A percentile compares a stretch with the other conserved stretches of the same genome.
phyloP scores from a whole-genome alignment of 768 basidiomycete genomes.

The Gyrodon lividus region DNA sequence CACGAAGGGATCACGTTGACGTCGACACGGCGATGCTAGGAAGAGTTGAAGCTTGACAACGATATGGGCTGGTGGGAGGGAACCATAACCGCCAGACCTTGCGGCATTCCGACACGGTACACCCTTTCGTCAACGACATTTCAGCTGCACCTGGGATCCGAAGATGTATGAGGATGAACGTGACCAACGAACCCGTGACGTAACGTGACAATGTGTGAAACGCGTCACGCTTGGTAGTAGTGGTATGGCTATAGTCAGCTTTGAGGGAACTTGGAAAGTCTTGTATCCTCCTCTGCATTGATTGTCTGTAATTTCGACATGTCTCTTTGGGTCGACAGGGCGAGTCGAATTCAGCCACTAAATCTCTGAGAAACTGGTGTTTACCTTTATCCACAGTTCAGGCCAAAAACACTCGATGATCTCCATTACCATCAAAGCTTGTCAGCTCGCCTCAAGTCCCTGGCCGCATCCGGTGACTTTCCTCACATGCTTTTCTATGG shows the following conservation, averaged over 20 bases:
- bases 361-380: not conserved
- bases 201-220: constrained; percentile 7
- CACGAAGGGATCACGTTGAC: too few species aligned
- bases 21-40: too few species aligned
- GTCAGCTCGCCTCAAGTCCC: constrained; percentile 73
- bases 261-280: too few species aligned
- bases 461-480: constrained; percentile 90
- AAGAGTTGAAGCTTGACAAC: too few species aligned
- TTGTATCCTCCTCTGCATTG: constrained; percentile 1
- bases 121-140: too few species aligned
- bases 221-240: not conserved
- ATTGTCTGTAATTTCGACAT: constrained; percentile 30
- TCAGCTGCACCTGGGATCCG: too few species aligned
- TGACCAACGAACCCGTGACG: constrained; percentile 10
- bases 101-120: too few species aligned
- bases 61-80: too few species aligned
- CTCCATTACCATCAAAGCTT: constrained; percentile 87
- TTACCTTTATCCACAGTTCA: constrained; percentile 52
- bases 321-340: constrained; percentile 70
- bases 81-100: too few species aligned
- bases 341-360: not conserved
- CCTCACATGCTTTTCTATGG: constrained; percentile 98
- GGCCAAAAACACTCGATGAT: constrained; percentile 79
- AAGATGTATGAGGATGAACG: too few species aligned
- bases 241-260: too few species aligned